Base-by-base conservation (phyloP, 805 yeast species). In the Zygosaccharomyces gambellarensis region DNA sequence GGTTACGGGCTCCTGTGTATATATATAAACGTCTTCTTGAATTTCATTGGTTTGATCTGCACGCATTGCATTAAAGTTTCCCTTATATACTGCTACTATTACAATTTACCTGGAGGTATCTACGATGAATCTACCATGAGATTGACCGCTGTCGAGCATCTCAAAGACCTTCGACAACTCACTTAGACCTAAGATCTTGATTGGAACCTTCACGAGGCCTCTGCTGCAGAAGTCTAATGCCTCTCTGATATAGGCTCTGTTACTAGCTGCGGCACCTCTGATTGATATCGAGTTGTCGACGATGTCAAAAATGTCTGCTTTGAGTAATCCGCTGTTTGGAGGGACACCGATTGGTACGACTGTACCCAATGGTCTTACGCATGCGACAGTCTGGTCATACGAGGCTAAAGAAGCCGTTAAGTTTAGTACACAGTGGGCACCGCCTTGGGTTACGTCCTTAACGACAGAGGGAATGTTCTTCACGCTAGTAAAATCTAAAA, bases 251-350 rank as follows among this genome's bases (percentile, higher is more conserved):
- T 88, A 95, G 48, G 85, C 85, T 70, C 95, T 82, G 79, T 85
- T 87, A 54, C 95, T 95, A 49, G 87, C 95, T 61, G 85, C 85
- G 25, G 95, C 85, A 52, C 94, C 95, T 65, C 75, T 78, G 65
- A 87, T 82, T 63, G 73, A 73, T 64, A 85, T 74, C 32, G 87
- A 79, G 68, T 78, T 84, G 56, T 84, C 82, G 46, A 87, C 95
- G 36, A 85, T 80, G 39, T 75, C 73, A 71, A 86, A 83, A 43
- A 87, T 85, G 43, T 80, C 75, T n/a, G 88, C 79, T 53, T 76
- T 74, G 56, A 79, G 79, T 63, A 77, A 21, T 14, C 38, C 77
- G 48, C 92, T 89, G 58, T 81, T 80, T 11, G 89, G 87, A 55
- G 95, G 95, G 58, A 87, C 72, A 50, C 90, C 89, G 48, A 84